Evolutionary conservation across 768 basidiomycete genomes (phyloP).

Genomic region (Mycena leptocephala): DNA sequence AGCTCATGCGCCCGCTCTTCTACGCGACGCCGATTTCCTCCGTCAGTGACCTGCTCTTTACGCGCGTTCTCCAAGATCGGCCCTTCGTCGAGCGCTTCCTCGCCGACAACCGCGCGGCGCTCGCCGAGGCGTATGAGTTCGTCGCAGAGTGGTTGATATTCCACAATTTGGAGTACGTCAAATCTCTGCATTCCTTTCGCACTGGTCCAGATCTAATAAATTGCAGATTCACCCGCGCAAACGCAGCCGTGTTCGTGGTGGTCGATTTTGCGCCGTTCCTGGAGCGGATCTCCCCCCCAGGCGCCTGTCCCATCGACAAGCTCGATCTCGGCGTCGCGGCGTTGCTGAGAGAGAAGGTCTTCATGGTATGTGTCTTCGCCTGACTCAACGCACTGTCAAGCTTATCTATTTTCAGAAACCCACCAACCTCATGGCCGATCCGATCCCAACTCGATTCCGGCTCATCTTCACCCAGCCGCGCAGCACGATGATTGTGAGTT

Average conservation of each 20-base stretch:
- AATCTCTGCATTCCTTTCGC: too few species aligned
- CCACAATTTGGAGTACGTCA: constrained; percentile 36
- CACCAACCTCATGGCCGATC: constrained; percentile 34
- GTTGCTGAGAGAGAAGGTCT: constrained; percentile 23
- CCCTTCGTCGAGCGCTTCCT: constrained; percentile 38
- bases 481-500: constrained; percentile 15
- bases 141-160: constrained; percentile 41
- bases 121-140: constrained; percentile 43
- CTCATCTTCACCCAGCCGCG: constrained; percentile 32
- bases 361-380: constrained; percentile 17
- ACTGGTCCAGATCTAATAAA: too few species aligned
- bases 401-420: constrained; percentile 27
- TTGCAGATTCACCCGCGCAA: constrained; percentile 33
- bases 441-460: constrained; percentile 32
- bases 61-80: constrained; percentile 41
- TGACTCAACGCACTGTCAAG: neutral
- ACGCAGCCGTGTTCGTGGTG: constrained; percentile 33
- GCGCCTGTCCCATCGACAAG: constrained; percentile 1
- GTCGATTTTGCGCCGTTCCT: constrained; percentile 37
- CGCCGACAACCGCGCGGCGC: constrained; percentile 30
- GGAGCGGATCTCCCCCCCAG: constrained; percentile 6
- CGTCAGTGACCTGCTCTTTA: constrained; percentile 42
- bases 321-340: constrained; percentile 31
- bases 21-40: constrained; percentile 41
- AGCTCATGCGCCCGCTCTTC: constrained; percentile 38